Evolutionary conservation across 768 basidiomycete genomes (phyloP), one percentile per base, ranked within the genome.

Genomic region (Podaxis pistillaris): DNA sequence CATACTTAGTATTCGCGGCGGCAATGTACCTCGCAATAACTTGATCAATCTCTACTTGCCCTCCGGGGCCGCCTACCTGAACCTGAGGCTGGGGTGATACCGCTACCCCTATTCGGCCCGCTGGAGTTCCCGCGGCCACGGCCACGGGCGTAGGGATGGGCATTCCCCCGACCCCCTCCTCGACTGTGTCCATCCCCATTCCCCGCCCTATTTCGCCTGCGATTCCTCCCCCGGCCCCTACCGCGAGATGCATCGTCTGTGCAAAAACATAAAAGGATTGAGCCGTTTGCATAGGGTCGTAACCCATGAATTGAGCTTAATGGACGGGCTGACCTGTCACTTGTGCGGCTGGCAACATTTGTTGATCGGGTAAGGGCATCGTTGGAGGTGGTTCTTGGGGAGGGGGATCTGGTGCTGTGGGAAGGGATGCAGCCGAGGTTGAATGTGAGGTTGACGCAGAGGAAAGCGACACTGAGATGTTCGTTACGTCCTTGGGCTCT

Each of bases 401-500:
- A 22, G 22, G 38, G 24, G 11, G 13, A 12, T 3, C 19, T 55
- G 54, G 54, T 13, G 13, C 30, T 28, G 19, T 44, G 6, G 38
- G 38, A 28, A 30, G n/a, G 36, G 38, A 41, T 12, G 19, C 19
- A 4, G 40, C 24, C 11, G 51, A 30, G 53, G 15, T 11, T 19
- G 37, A 52, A n/a, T 38, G 2, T 28, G 51, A 46, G 24, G 47
- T 4, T 9, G 58, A 37, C 3, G 47, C 17, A 3, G n/a, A 37
- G 13, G 19, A 4, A 24, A 33, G 12, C 9, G 51, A 30, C 17
- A 37, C 5, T 15, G 51, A 44, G 19, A 33, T 19, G 9, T 41
- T 12, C 8, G 12, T 62, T 47, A 33, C 12, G 24, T 36, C 52
- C 60, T 60, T 36, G 9, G 64, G 63, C 15, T 68, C 65, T 30